Evolutionary conservation across 2,329 filamentous ascomycete species (phyloP).

Genomic region (Plectosphaerella plurivora): DNA sequence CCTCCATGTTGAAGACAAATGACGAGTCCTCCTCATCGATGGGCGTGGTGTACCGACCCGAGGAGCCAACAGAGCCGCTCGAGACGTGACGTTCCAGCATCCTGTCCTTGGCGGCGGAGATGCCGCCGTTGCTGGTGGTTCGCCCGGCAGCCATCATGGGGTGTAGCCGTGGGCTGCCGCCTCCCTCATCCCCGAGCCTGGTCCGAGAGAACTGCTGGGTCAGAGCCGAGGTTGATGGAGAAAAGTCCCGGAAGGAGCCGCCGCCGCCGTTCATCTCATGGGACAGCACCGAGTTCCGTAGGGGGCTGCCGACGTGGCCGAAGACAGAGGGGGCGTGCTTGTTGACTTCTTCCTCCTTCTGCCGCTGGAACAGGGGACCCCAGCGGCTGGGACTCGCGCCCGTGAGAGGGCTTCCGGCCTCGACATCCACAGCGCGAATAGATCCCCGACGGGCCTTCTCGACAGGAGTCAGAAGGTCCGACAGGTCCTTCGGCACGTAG

Average conservation of each 20-base stretch:
- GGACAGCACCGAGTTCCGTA: conserved; percentile 59
- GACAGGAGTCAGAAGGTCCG: conserved; percentile 61
- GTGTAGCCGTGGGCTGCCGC: conserved; percentile 45
- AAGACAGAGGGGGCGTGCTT: conserved; percentile 49
- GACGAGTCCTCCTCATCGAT: conserved; percentile 62
- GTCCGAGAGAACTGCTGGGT: conserved; percentile 61
- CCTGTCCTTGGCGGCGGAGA: conserved; percentile 31
- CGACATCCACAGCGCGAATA: conserved; percentile 49
- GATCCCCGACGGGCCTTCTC: conserved; percentile 64
- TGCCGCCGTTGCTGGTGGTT: conserved; percentile 30
- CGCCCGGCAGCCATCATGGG: conserved; percentile 39
- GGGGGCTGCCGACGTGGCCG: conserved; percentile 61
- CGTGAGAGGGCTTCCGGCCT: conserved; percentile 55
- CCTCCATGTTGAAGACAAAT: conserved; percentile 64
- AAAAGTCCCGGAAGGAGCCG: conserved; percentile 30
- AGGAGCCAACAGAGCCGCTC: conserved; percentile 53
- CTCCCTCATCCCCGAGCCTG: conserved; percentile 42
- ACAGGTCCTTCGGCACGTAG: conserved; percentile 70
- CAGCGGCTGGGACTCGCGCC: conserved; percentile 57
- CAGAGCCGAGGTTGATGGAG: conserved; percentile 48
- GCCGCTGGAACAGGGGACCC: conserved; percentile 56
- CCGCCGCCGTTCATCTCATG: conserved; percentile 38
- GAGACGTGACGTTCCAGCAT: conserved; percentile 54
- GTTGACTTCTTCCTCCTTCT: conserved; percentile 49
- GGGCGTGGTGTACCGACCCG: conserved; percentile 56